Conservation (phyloP, 164 flowering plant genomes). For the Vitis labrusca region DNA sequence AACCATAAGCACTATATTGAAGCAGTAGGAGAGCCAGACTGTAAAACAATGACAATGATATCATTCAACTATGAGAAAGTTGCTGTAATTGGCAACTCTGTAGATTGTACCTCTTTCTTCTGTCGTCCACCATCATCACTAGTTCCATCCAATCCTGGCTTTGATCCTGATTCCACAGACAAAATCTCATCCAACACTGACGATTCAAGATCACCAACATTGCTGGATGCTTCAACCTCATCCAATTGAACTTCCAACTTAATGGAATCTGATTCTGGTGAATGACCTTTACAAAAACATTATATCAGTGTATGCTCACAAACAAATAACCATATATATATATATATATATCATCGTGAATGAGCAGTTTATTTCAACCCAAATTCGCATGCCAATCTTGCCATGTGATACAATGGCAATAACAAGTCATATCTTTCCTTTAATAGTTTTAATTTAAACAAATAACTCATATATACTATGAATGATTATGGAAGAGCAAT, state of each 20-base stretch:
- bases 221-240: constrained; percentile 19
- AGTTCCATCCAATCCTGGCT: constrained; percentile 22
- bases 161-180: constrained; percentile 41
- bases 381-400: too few species aligned
- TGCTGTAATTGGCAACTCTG: background rate
- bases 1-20: background rate
- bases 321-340: too few species aligned
- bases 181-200: constrained; percentile 66
- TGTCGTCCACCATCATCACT: constrained; percentile 28
- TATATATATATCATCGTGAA: too few species aligned
- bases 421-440: too few species aligned
- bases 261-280: constrained; percentile 37
- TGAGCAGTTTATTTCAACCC: too few species aligned
- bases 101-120: constrained; percentile 54
- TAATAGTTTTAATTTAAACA: too few species aligned
- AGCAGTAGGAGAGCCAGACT: background rate
- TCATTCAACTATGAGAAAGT: background rate
- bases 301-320: too few species aligned
- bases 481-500: too few species aligned
- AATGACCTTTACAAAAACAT: constrained; percentile 24
- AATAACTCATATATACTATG: too few species aligned
- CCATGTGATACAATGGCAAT: too few species aligned
- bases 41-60: constrained; percentile 3
- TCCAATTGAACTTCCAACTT: constrained; percentile 35
- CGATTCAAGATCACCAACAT: constrained; percentile 32